Percentiles rank a stretch among this genome's conserved stretches.
phyloP scores from a whole-genome alignment of 2,329 filamentous ascomycete species.

The Fusarium dlaminii region DNA sequence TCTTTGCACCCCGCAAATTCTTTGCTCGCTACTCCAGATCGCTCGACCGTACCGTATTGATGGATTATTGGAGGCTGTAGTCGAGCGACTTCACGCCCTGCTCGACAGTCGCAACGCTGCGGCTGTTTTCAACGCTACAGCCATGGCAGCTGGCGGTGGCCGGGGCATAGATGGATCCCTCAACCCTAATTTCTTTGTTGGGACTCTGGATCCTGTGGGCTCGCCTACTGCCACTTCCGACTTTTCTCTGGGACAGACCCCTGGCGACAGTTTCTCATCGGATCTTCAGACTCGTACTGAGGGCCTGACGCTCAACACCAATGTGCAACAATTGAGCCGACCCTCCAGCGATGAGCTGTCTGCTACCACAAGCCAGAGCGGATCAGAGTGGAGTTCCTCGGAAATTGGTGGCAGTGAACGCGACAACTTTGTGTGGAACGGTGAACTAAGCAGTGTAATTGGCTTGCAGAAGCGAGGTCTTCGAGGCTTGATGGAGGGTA shows the following conservation, averaged over 20 bases:
- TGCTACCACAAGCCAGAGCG: conserved; percentile 60
- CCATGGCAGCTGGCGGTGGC: conserved; percentile 96
- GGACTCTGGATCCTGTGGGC: conserved; percentile 56
- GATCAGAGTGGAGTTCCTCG: conserved; percentile 66
- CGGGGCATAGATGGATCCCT: conserved; percentile 77
- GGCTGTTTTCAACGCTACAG: conserved; percentile 96
- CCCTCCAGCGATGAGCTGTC: conserved; percentile 60
- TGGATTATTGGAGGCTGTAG: conserved; percentile 89
- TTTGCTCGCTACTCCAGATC: conserved; percentile 94
- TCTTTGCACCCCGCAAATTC: conserved; percentile 91
- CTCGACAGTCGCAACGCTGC: conserved; percentile 94
- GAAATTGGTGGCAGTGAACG: conserved; percentile 61
- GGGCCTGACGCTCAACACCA: conserved; percentile 60
- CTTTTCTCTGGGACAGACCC: conserved; percentile 47
- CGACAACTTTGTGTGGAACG: conserved; percentile 73
- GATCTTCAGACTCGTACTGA: conserved; percentile 50
- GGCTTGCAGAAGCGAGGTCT: conserved; percentile 94
- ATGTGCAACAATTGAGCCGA: conserved; percentile 47
- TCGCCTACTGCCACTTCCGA: conserved; percentile 48
- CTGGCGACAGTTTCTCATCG: conserved; percentile 42
- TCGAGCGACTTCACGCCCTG: conserved; percentile 87
- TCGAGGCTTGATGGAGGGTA: conserved; percentile 92
- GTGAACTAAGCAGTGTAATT: conserved; percentile 87
- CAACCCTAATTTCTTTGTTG: conserved; percentile 70
- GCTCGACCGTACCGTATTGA: conserved; percentile 93